A percentile compares a stretch with the other conserved stretches of the same genome.
These are phyloP conservation scores for Psilocybe cubensis DNA, from an alignment of 768 basidiomycete species.

Conservation along the genomic window DNA sequence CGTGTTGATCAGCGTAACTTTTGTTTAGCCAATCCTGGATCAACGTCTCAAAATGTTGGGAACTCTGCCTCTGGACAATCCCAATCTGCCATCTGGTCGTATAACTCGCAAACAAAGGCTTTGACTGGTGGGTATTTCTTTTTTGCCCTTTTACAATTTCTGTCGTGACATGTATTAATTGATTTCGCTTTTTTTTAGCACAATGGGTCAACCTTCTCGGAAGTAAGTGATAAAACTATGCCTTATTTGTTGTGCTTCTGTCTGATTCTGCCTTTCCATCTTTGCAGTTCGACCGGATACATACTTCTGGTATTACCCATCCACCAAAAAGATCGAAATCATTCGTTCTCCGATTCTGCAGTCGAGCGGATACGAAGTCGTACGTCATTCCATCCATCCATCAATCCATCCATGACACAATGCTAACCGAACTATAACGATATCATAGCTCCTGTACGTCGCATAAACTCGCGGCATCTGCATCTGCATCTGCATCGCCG, in stretches of 20 bases:
- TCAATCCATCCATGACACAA: background rate
- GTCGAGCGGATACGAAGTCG: background rate
- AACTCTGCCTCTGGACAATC: background rate
- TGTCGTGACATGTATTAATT: too few species aligned
- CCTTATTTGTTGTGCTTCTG: background rate
- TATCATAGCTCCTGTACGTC: background rate
- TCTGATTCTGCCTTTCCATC: background rate
- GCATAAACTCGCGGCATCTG: too few species aligned
- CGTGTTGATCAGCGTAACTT: background rate
- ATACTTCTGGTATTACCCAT: constrained; percentile 5
- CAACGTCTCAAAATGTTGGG: constrained; percentile 1
- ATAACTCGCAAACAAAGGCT: background rate
- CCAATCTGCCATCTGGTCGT: constrained; percentile 12
- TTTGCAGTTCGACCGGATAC: background rate
- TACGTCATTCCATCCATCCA: background rate
- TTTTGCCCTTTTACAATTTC: background rate
- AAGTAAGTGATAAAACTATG: background rate
- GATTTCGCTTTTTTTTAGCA: constrained; percentile 1
- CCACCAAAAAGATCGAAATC: background rate
- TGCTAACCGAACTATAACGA: background rate
- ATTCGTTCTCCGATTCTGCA: background rate
- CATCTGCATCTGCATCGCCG: too few species aligned
- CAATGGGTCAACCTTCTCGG: constrained; percentile 11
- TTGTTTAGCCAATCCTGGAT: constrained; percentile 6
- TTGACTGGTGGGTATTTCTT: constrained; percentile 2